Evolutionary conservation across 75 land plant species (phyloP).

Genomic region (Selaginella tamariscina): DNA sequence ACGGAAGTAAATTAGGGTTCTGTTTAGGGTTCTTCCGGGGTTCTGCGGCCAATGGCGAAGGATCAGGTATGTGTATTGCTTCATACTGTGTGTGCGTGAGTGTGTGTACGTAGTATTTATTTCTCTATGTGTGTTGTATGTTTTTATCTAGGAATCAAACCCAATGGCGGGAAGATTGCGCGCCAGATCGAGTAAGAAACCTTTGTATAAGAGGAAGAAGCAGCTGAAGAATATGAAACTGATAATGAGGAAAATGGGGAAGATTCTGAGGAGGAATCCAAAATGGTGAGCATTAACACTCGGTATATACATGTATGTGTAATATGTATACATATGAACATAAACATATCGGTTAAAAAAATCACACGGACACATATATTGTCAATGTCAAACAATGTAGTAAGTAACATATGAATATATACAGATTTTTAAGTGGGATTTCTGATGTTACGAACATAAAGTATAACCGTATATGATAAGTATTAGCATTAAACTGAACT

Average conservation of each 20-base stretch:
- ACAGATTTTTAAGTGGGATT: background rate
- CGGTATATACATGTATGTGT: constrained; percentile 23
- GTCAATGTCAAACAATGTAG: background rate
- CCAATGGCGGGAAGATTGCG: constrained; percentile 74
- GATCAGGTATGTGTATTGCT: no score
- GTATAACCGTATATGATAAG: background rate
- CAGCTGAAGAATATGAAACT: constrained; percentile 24
- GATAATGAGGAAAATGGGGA: constrained; percentile 31
- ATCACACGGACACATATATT: constrained; percentile 12
- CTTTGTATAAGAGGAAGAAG: constrained; percentile 54
- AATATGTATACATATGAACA: constrained; percentile 24
- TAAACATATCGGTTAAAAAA: background rate
- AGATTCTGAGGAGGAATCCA: constrained; percentile 18
- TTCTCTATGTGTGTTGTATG: no score
- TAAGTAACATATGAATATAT: background rate
- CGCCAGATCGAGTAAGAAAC: constrained; percentile 43
- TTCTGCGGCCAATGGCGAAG: no score
- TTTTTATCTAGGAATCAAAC: constrained; percentile 35
- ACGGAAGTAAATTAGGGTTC: no score
- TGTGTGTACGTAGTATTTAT: no score
- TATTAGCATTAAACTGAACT: no score
- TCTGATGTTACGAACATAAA: background rate
- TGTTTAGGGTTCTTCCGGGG: no score
- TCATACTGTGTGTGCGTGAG: no score
- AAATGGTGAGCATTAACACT: constrained; percentile 14